A percentile compares a stretch with the other conserved stretches of the same genome.
Conservation (phyloP, 495 filamentous ascomycete species). For the Aspergillus saccharolyticus region DNA sequence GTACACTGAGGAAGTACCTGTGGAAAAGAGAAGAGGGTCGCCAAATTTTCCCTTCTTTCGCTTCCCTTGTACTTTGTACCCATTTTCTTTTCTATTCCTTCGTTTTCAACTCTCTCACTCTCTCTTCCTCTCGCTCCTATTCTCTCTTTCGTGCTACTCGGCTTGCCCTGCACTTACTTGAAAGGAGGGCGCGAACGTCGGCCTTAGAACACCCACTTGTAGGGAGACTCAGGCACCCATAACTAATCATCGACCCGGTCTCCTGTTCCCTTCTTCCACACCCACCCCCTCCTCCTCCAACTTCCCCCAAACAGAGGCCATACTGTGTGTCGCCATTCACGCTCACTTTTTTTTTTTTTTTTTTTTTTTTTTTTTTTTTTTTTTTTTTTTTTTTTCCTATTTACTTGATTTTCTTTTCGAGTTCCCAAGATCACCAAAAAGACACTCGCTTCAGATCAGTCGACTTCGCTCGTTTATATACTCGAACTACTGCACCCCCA, state of each 20-base stretch:
- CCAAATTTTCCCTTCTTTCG: conserved; percentile 18
- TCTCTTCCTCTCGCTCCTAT: conserved; percentile 6
- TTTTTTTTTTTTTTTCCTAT: too few species aligned
- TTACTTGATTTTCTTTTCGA: too few species aligned
- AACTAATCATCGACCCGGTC: conserved; percentile 4
- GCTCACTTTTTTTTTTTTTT: conserved; percentile 24
- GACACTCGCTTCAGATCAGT: conserved; percentile 16
- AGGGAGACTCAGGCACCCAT: conserved; percentile 13
- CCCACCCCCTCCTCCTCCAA: conserved; percentile 10
- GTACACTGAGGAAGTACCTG: neutral
- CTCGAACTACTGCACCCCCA: conserved; percentile 6
- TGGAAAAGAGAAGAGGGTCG: conserved; percentile 2
- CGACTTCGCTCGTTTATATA: conserved; percentile 12
- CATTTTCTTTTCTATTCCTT: conserved; percentile 12
- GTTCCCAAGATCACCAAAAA: neutral
- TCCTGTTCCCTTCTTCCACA: neutral
- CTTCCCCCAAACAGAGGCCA: conserved; percentile 21
- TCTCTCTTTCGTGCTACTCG: neutral
- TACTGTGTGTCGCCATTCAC: conserved; percentile 38
- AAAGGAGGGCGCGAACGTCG: conserved; percentile 3
- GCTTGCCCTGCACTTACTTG: neutral
- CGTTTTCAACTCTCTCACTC: too few species aligned
- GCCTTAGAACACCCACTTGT: conserved; percentile 4
- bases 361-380: conserved; percentile 11
- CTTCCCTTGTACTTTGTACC: conserved; percentile 6